Evolutionary conservation across 2,329 filamentous ascomycete species (phyloP).

Genomic region (Penicillium sp.): DNA sequence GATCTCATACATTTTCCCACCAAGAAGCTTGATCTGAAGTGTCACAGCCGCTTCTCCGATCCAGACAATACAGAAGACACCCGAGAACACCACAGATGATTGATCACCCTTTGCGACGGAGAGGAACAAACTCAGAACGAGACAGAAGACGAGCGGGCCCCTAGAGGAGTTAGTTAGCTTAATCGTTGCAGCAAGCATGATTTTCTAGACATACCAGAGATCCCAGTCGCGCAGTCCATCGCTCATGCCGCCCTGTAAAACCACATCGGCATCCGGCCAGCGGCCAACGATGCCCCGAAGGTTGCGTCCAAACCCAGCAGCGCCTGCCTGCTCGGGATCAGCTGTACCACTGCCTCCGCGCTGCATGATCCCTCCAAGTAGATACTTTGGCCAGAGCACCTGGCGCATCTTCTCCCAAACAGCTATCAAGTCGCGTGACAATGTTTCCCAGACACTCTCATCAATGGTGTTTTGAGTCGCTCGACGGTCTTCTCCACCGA

Average conservation of each 20-base stretch:
- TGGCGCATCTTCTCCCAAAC: slow-evolving; percentile 99
- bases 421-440: slow-evolving; percentile 84
- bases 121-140: slow-evolving; percentile 83
- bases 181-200: background rate
- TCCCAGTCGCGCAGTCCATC: slow-evolving; percentile 95
- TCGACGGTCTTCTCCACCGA: slow-evolving; percentile 88
- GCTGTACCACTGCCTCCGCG: slow-evolving; percentile 56
- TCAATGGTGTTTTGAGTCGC: slow-evolving; percentile 93
- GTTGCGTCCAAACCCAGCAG: slow-evolving; percentile 48
- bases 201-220: slow-evolving; percentile 64
- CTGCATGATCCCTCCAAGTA: slow-evolving; percentile 70
- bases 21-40: slow-evolving; percentile 94
- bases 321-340: slow-evolving; percentile 60
- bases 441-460: slow-evolving; percentile 95
- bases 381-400: slow-evolving; percentile 92
- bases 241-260: slow-evolving; percentile 74
- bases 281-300: slow-evolving; percentile 60
- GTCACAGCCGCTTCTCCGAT: slow-evolving; percentile 95
- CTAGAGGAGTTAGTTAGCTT: slow-evolving; percentile 34
- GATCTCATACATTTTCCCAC: slow-evolving; percentile 86
- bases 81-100: slow-evolving; percentile 87
- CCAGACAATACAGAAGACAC: slow-evolving; percentile 96
- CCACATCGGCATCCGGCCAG: slow-evolving; percentile 69
- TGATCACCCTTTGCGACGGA: slow-evolving; percentile 81
- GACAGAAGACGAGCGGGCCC: slow-evolving; percentile 93